Conservation (phyloP, 1,139 yeast genomes). For the Eremothecium gossypii region DNA sequence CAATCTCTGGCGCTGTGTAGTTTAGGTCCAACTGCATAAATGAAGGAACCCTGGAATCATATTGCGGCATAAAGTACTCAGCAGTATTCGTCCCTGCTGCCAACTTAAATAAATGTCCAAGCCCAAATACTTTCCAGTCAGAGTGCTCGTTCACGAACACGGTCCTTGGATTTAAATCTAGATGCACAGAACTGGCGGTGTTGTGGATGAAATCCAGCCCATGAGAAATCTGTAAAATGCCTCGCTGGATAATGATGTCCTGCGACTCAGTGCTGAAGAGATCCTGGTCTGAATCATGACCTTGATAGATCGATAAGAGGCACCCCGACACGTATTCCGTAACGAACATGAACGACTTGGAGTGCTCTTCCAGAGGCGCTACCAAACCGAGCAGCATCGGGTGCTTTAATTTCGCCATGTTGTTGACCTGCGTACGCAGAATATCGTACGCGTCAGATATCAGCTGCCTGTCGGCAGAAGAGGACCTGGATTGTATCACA, state of each 20-base stretch:
- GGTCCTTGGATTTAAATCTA: conserved; percentile 71
- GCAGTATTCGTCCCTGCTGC: conserved; percentile 39
- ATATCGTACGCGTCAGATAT: conserved; percentile 38
- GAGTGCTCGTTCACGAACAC: conserved; percentile 73
- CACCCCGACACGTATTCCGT: conserved; percentile 66
- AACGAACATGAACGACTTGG: conserved; percentile 70
- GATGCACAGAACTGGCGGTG: conserved; percentile 64
- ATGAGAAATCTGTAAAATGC: conserved; percentile 66
- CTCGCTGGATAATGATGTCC: conserved; percentile 73
- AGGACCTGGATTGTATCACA: conserved; percentile 32
- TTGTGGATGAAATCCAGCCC: conserved; percentile 78
- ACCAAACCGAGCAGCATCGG: conserved; percentile 76
- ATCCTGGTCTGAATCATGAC: conserved; percentile 18
- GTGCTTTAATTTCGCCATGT: conserved; percentile 73
- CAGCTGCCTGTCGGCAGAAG: conserved; percentile 28
- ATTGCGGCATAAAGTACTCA: conserved; percentile 32
- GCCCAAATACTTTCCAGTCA: conserved; percentile 89
- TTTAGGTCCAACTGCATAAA: conserved; percentile 65
- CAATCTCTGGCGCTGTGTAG: conserved; percentile 68
- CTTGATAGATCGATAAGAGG: conserved; percentile 38
- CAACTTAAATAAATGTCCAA: conserved; percentile 39
- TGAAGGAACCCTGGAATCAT: conserved; percentile 64
- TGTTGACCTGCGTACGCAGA: conserved; percentile 50
- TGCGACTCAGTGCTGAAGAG: conserved; percentile 35
- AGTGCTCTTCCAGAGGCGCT: conserved; percentile 84